Evolutionary conservation across 371 early-diverging fungal genomes (phyloP).

Genomic region (Apophysomyces variabilis): DNA sequence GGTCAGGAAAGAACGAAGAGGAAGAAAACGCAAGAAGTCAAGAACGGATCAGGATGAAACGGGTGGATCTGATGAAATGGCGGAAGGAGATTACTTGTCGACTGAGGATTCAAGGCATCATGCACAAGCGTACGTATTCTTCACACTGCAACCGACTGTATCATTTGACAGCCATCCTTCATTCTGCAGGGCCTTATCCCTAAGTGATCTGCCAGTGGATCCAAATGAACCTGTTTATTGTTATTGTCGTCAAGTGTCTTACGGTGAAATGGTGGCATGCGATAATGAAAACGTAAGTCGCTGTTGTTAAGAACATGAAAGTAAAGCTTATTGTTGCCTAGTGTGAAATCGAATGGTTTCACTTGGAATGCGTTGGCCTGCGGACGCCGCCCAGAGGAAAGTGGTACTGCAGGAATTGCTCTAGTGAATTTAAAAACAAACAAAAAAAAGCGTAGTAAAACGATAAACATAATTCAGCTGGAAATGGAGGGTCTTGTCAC

Average conservation of each 20-base stretch:
- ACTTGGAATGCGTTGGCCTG: constrained; percentile 90
- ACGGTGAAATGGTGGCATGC: constrained; percentile 97
- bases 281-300: constrained; percentile 84
- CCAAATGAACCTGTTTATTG: constrained; percentile 97
- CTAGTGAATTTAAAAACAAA: constrained; percentile 54
- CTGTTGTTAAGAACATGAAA: not conserved
- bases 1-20: not conserved
- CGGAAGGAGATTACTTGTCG: constrained; percentile 29
- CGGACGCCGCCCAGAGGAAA: constrained; percentile 81
- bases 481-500: constrained; percentile 20
- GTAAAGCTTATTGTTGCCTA: constrained; percentile 23
- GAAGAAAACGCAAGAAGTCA: constrained; percentile 12
- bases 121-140: constrained; percentile 42
- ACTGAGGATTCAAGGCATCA: constrained; percentile 38
- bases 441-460: constrained; percentile 33
- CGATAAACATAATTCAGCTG: not conserved
- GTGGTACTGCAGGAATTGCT: constrained; percentile 91
- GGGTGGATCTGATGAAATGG: not conserved
- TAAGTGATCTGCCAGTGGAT: constrained; percentile 84
- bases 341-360: constrained; percentile 97
- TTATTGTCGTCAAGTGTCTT: constrained; percentile 92
- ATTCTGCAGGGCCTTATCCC: constrained; percentile 36
- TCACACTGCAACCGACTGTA: not conserved
- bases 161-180: not conserved
- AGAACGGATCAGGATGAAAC: constrained; percentile 15